Conservation (phyloP, 768 basidiomycete genomes). For the Leccinellum albellum region DNA sequence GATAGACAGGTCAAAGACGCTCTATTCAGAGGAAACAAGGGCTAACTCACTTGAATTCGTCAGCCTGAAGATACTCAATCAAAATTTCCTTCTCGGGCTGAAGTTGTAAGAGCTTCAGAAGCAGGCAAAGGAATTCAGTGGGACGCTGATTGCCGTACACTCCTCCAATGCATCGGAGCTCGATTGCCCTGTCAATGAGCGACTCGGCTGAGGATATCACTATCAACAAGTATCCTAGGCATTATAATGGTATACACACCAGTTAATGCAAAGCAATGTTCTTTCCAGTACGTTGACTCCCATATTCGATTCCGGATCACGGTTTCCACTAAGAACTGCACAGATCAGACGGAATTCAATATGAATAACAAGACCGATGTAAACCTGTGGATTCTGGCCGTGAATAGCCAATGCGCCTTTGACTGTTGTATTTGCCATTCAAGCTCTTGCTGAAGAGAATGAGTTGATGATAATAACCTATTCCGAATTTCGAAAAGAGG, state of each 20-base stretch:
- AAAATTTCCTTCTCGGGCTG: conserved; percentile 98
- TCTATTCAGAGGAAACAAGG: background rate
- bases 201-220: conserved; percentile 64
- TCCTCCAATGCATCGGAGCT: conserved; percentile 79
- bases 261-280: conserved; percentile 96
- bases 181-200: conserved; percentile 90
- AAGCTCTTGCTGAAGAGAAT: background rate
- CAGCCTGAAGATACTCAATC: conserved; percentile 90
- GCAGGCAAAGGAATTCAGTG: conserved; percentile 88
- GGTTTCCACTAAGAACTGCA: conserved; percentile 89
- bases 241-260: conserved; percentile 44
- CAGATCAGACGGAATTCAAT: conserved; percentile 17
- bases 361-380: background rate
- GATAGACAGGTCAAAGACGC: background rate
- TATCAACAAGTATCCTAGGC: background rate
- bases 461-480: background rate
- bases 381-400: conserved; percentile 94
- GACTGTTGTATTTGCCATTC: conserved; percentile 93
- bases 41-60: conserved; percentile 92
- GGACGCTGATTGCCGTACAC: conserved; percentile 95
- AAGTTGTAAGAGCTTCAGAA: conserved; percentile 91
- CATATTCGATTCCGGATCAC: conserved; percentile 96
- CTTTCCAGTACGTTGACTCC: conserved; percentile 95
- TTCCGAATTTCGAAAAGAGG: background rate
- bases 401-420: conserved; percentile 86